These are phyloP conservation scores for Lupinus albus DNA, from an alignment of 306 rosid species.

Conservation along the genomic window DNA sequence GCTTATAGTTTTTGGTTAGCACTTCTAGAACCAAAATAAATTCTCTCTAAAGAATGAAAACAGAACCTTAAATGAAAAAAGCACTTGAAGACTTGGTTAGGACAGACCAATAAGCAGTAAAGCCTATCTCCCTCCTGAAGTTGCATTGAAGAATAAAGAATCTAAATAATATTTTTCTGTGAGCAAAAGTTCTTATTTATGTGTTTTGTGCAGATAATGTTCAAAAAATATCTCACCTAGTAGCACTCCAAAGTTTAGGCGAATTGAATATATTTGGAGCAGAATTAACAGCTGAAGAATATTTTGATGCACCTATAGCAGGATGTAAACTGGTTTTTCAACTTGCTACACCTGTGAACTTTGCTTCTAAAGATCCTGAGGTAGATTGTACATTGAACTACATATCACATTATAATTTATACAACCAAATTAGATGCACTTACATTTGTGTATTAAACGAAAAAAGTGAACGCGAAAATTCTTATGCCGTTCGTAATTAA, in stretches of 20 bases:
- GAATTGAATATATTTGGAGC: conserved; percentile 62
- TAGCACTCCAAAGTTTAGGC: conserved; percentile 56
- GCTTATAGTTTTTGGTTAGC: too few species aligned
- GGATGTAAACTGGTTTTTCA: conserved; percentile 81
- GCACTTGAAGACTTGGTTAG: too few species aligned
- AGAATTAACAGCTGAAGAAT: conserved; percentile 63
- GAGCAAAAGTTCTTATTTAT: not conserved
- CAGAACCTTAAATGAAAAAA: too few species aligned
- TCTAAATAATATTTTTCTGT: not conserved
- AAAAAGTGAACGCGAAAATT: not conserved
- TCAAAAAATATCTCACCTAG: conserved; percentile 65
- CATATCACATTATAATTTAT: conserved; percentile 2
- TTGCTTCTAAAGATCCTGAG: conserved; percentile 87
- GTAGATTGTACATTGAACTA: conserved; percentile 39
- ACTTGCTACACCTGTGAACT: conserved; percentile 81
- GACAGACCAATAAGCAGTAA: not conserved
- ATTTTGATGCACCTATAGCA: conserved; percentile 68
- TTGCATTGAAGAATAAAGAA: conserved; percentile 11
- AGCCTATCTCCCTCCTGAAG: not conserved
- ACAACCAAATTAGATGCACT: not conserved
- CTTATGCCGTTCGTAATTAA: not conserved
- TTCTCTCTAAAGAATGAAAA: too few species aligned
- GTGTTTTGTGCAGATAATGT: conserved; percentile 51
- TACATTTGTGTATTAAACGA: not conserved
- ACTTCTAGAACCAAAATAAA: too few species aligned